A percentile compares a stretch with the other conserved stretches of the same genome.
phyloP scores from a whole-genome alignment of 352 stramenopile species.

The Pythium chondricola region DNA sequence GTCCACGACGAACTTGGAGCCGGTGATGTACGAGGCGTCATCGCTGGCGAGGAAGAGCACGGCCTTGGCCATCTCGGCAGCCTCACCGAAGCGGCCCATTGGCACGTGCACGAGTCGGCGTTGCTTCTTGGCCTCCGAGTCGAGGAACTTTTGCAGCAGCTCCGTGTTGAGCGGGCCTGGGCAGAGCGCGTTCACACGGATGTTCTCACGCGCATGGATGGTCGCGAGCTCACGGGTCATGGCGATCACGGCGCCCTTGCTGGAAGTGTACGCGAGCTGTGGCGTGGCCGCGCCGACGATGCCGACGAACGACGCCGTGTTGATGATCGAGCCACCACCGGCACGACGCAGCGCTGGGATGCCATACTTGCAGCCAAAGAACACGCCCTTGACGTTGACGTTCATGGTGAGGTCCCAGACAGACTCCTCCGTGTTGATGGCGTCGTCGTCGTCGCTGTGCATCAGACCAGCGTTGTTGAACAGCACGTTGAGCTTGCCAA shows the following conservation, averaged over 20 bases:
- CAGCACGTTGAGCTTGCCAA: conserved; percentile 68
- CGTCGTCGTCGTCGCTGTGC: conserved; percentile 76
- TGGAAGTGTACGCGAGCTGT: conserved; percentile 85
- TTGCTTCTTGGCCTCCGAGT: conserved; percentile 81
- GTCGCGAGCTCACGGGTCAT: conserved; percentile 83
- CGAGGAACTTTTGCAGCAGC: conserved; percentile 84
- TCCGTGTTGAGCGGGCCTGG: conserved; percentile 82
- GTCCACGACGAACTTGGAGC: conserved; percentile 83
- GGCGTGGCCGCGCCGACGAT: conserved; percentile 75
- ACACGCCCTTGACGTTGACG: conserved; percentile 88
- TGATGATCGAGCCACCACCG: conserved; percentile 82
- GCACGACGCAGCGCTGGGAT: conserved; percentile 76
- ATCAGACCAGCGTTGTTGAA: conserved; percentile 89
- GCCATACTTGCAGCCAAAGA: conserved; percentile 84
- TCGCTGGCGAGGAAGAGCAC: conserved; percentile 83
- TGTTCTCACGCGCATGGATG: conserved; percentile 84
- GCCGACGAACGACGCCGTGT: conserved; percentile 84
- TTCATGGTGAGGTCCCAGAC: conserved; percentile 85
- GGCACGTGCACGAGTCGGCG: conserved; percentile 81
- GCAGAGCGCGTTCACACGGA: conserved; percentile 83
- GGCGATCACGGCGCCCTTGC: conserved; percentile 83
- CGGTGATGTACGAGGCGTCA: conserved; percentile 83
- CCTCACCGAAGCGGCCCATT: conserved; percentile 85
- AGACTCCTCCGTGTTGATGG: conserved; percentile 64
- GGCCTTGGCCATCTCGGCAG: conserved; percentile 83